Evolutionary conservation across 495 filamentous ascomycete genomes (phyloP).

Genomic region (Lepraria neglecta): DNA sequence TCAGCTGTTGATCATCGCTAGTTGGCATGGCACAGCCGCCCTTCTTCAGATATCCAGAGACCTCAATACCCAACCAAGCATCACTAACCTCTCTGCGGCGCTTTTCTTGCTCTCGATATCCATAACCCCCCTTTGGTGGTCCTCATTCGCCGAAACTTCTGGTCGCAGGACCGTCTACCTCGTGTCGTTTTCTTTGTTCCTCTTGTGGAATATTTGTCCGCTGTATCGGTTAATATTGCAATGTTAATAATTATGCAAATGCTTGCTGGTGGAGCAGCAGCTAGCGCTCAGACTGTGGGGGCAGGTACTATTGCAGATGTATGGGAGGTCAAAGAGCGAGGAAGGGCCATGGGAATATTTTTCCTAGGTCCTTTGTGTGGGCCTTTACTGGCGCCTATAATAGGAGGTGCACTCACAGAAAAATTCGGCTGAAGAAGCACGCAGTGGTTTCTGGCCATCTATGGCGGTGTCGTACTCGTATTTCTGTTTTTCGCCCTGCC

Average conservation of each 20-base stretch:
- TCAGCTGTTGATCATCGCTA: slow-evolving; percentile 11
- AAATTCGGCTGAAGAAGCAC: slow-evolving; percentile 74
- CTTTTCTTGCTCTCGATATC: slow-evolving; percentile 86
- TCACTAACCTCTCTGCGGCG: slow-evolving; percentile 76
- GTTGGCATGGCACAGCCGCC: slow-evolving; percentile 50
- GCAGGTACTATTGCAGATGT: slow-evolving; percentile 62
- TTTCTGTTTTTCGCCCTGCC: slow-evolving; percentile 62
- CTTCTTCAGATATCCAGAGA: slow-evolving; percentile 61
- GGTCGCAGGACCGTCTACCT: slow-evolving; percentile 86
- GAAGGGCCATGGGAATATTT: slow-evolving; percentile 85
- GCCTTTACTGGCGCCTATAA: slow-evolving; percentile 75
- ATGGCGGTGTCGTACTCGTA: slow-evolving; percentile 60
- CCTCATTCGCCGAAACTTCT: slow-evolving; percentile 72
- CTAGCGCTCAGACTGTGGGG: slow-evolving; percentile 79
- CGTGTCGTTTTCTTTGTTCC: slow-evolving; percentile 69
- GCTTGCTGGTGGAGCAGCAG: slow-evolving; percentile 73
- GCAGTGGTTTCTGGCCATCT: slow-evolving; percentile 77
- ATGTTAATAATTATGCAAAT: slow-evolving; percentile 86
- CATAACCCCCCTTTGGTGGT: slow-evolving; percentile 96
- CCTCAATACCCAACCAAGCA: slow-evolving; percentile 55
- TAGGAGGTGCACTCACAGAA: slow-evolving; percentile 70
- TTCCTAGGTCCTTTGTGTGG: slow-evolving; percentile 83
- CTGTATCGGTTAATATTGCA: slow-evolving; percentile 63
- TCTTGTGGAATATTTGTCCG: slow-evolving; percentile 70
- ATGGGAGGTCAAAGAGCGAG: slow-evolving; percentile 75